These are phyloP conservation scores for Avena insularis DNA, from an alignment of 176 grass and related monocot genomes.

Conservation along the genomic window DNA sequence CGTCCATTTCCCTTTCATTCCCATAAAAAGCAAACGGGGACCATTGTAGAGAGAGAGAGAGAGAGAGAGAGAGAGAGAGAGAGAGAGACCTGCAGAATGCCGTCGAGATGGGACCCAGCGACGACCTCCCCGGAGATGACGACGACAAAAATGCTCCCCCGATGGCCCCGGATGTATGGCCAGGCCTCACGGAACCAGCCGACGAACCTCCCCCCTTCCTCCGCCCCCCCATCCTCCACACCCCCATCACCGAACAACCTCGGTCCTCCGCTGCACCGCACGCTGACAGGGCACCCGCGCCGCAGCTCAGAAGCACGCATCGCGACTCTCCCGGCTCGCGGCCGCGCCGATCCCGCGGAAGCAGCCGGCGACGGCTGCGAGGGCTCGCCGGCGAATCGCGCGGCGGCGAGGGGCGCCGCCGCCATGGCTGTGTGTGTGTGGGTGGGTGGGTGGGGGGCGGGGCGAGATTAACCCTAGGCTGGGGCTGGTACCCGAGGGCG, in stretches of 20 bases:
- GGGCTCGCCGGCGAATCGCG: slow-evolving; percentile 34
- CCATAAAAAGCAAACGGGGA: background rate
- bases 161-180: slow-evolving; percentile 85
- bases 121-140: slow-evolving; percentile 82
- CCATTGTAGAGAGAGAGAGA: background rate
- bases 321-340: background rate
- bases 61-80: background rate
- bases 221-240: background rate
- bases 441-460: too few relatives aligned
- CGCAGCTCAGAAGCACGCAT: background rate
- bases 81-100: slow-evolving; percentile 68
- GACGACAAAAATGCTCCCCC: slow-evolving; percentile 85
- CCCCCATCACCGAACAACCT: background rate
- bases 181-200: slow-evolving; percentile 84
- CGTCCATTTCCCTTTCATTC: background rate
- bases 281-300: background rate
- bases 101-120: slow-evolving; percentile 64
- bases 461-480: background rate
- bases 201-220: slow-evolving; percentile 68
- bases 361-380: background rate
- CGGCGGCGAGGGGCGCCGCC: slow-evolving; percentile 34
- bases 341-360: background rate
- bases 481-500: background rate
- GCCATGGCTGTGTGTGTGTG: background rate
- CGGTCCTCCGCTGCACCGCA: background rate